Percentiles rank a stretch among this genome's conserved stretches.
Conservation (phyloP, 169 alveolate species). For the Babesia sp. region DNA sequence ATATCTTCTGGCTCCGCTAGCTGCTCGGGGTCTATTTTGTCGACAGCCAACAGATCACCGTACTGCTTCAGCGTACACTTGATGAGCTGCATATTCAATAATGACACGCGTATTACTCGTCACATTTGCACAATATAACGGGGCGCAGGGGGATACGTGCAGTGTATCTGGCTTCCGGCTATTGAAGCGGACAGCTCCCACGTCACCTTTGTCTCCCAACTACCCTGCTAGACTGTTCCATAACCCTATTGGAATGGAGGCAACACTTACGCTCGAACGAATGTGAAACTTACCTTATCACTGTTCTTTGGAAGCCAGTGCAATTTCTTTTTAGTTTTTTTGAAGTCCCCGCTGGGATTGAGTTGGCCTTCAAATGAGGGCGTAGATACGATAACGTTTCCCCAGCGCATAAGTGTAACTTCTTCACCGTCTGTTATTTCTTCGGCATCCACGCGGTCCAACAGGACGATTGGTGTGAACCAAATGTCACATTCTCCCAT, state of each 20-base stretch:
- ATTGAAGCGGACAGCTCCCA: no score
- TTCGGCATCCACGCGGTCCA: slow-evolving; percentile 92
- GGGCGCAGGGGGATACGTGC: no score
- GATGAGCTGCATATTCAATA: slow-evolving; percentile 57
- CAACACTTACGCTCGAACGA: no score
- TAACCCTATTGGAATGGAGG: no score
- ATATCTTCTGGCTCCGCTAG: slow-evolving; percentile 67
- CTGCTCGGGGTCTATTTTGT: slow-evolving; percentile 88
- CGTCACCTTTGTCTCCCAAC: no score
- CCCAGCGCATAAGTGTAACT: slow-evolving; percentile 96
- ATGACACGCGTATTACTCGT: background rate
- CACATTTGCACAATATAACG: no score
- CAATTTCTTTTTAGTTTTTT: slow-evolving; percentile 91
- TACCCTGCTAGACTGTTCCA: no score
- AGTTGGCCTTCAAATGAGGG: slow-evolving; percentile 77
- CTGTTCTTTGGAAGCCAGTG: slow-evolving; percentile 86
- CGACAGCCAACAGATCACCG: slow-evolving; percentile 91
- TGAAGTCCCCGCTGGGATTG: slow-evolving; percentile 88
- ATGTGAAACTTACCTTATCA: slow-evolving; percentile 49
- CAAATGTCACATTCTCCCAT: slow-evolving; percentile 86
- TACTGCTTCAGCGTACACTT: slow-evolving; percentile 86
- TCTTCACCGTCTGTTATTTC: slow-evolving; percentile 88
- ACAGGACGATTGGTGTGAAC: slow-evolving; percentile 74
- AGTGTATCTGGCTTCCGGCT: no score
- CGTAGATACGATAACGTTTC: slow-evolving; percentile 86